These are phyloP conservation scores for Trichoderma virens DNA, from an alignment of 495 filamentous ascomycete species.

Conservation along the genomic window DNA sequence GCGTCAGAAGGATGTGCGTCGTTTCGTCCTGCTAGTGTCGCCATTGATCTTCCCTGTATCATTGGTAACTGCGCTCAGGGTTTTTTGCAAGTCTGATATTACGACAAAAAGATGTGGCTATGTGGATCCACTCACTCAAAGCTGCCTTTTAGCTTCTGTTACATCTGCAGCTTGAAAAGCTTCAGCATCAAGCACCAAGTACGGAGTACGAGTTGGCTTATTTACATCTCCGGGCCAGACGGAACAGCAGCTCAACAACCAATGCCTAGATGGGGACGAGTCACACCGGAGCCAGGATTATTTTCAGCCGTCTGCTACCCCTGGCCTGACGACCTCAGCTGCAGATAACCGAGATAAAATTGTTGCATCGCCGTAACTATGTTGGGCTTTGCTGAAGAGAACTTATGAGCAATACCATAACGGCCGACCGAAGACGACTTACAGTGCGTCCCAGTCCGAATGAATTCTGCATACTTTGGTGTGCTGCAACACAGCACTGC, in stretches of 20 bases:
- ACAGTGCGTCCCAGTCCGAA: no score
- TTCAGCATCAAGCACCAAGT: neutral
- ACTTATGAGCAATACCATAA: neutral
- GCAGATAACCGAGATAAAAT: conserved; percentile 5
- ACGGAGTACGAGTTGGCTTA: neutral
- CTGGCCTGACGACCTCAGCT: neutral
- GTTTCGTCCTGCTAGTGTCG: neutral
- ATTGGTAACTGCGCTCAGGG: neutral
- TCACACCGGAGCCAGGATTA: neutral
- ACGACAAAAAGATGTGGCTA: neutral
- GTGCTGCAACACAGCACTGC: no score
- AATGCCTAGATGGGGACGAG: neutral
- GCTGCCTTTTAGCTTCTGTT: neutral
- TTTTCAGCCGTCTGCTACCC: neutral
- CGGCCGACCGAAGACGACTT: neutral
- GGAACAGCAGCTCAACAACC: neutral
- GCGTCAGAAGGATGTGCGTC: neutral
- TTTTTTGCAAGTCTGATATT: neutral
- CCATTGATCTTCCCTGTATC: neutral
- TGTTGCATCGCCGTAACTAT: neutral
- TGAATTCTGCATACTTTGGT: no score
- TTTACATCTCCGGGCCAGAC: neutral
- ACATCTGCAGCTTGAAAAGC: neutral
- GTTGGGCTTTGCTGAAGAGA: neutral
- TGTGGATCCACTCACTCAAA: neutral